These are phyloP conservation scores for Rhododendron williamsianum DNA, from an alignment of 148 eudicot genomes.

Conservation along the genomic window DNA sequence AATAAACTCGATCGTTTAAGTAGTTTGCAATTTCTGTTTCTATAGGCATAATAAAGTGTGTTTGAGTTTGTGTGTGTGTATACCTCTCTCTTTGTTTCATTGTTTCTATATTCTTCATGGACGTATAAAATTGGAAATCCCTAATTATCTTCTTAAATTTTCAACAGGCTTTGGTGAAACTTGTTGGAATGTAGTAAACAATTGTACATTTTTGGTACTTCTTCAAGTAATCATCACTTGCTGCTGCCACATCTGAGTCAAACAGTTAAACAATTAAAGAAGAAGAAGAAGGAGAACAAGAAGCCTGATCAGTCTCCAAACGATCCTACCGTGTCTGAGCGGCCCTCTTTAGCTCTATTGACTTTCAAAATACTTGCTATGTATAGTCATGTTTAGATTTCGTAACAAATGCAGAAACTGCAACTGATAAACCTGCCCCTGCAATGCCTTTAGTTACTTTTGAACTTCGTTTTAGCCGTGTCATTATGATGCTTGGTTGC, in stretches of 20 bases:
- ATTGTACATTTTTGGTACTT: background rate
- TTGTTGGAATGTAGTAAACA: background rate
- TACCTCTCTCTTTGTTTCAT: background rate
- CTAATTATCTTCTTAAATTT: background rate
- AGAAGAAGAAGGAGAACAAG: background rate
- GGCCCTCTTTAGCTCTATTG: background rate
- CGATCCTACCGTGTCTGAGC: background rate
- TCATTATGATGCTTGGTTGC: background rate
- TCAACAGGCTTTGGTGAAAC: background rate
- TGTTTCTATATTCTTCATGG: background rate
- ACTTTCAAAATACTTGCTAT: background rate
- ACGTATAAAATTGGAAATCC: background rate
- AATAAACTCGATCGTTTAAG: too few relatives aligned
- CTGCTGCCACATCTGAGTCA: background rate
- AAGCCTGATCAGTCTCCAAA: background rate
- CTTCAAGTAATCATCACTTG: background rate
- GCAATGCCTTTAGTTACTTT: background rate
- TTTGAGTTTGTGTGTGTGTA: too few relatives aligned
- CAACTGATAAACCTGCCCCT: background rate
- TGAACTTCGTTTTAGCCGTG: background rate
- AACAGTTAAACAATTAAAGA: background rate
- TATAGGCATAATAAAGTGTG: too few relatives aligned
- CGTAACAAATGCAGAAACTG: background rate
- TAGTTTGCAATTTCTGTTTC: too few relatives aligned
- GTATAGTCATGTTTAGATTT: background rate